Conservation (phyloP, 2,329 filamentous ascomycete genomes). For the Talaromyces sp. region DNA sequence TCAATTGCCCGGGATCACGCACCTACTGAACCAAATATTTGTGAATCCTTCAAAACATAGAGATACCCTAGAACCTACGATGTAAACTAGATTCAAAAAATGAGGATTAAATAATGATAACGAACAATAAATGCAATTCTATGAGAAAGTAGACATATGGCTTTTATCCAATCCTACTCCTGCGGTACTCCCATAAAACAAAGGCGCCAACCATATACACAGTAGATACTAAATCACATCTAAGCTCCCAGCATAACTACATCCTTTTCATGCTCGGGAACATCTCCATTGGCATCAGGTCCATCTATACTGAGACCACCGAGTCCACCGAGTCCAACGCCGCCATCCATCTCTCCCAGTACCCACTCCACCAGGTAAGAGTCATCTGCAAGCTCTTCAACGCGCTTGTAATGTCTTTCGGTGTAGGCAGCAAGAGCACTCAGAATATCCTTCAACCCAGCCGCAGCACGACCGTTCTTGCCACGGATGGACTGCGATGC, state of each 20-base stretch:
- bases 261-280: conserved; percentile 39
- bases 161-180: conserved; percentile 26
- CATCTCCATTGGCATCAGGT: conserved; percentile 23
- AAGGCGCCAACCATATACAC: conserved; percentile 29
- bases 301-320: conserved; percentile 28
- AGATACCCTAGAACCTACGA: conserved; percentile 22
- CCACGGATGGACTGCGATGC: conserved; percentile 47
- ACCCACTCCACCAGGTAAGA: conserved; percentile 95
- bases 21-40: background rate
- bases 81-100: background rate
- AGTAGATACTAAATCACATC: conserved; percentile 17
- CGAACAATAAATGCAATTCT: conserved; percentile 20
- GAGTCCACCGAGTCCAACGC: conserved; percentile 49
- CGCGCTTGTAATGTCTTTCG: conserved; percentile 85
- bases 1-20: background rate
- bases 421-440: conserved; percentile 89
- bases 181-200: conserved; percentile 25
- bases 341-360: conserved; percentile 84
- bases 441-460: conserved; percentile 78
- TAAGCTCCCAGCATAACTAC: conserved; percentile 44
- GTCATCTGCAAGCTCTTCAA: conserved; percentile 90
- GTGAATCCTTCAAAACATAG: conserved; percentile 7
- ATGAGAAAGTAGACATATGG: conserved; percentile 25
- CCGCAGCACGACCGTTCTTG: conserved; percentile 43
- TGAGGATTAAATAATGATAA: background rate